Evolutionary conservation across 2,329 filamentous ascomycete genomes (phyloP).

Genomic region (Fusarium temperatum): DNA sequence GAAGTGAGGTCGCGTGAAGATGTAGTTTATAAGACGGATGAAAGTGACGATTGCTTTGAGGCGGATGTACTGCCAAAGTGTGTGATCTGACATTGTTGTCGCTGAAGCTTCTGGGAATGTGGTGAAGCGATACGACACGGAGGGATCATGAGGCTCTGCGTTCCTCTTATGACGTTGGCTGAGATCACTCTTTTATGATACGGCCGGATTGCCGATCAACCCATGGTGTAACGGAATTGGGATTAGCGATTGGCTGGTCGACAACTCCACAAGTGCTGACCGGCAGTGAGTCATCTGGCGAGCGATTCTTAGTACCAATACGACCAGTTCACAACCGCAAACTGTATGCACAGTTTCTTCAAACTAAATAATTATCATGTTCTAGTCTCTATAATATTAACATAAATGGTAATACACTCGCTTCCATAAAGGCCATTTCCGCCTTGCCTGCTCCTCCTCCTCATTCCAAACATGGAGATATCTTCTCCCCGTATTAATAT

Average conservation of each 20-base stretch:
- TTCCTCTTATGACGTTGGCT: background rate
- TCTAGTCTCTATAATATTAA: conserved; percentile 46
- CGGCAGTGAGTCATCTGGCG: conserved; percentile 11
- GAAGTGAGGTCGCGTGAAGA: conserved; percentile 15
- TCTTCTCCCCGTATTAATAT: conserved; percentile 83
- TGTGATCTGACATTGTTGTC: background rate
- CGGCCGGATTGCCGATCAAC: background rate
- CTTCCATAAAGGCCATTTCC: conserved; percentile 79
- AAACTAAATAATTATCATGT: background rate
- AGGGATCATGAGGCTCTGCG: background rate
- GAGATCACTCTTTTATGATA: background rate
- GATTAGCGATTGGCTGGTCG: background rate
- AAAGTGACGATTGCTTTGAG: conserved; percentile 25
- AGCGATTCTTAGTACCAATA: background rate
- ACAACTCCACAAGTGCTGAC: background rate
- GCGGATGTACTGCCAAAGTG: conserved; percentile 18
- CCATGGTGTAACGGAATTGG: no score
- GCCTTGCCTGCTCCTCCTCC: conserved; percentile 74
- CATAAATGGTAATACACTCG: conserved; percentile 76
- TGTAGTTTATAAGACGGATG: conserved; percentile 26
- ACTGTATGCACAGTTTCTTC: accelerated
- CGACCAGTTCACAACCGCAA: background rate
- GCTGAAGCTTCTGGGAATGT: no score
- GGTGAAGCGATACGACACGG: accelerated
- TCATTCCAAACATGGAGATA: conserved; percentile 83